Conservation (phyloP, 2,329 filamentous ascomycete genomes). For the Neospermospora avenae region DNA sequence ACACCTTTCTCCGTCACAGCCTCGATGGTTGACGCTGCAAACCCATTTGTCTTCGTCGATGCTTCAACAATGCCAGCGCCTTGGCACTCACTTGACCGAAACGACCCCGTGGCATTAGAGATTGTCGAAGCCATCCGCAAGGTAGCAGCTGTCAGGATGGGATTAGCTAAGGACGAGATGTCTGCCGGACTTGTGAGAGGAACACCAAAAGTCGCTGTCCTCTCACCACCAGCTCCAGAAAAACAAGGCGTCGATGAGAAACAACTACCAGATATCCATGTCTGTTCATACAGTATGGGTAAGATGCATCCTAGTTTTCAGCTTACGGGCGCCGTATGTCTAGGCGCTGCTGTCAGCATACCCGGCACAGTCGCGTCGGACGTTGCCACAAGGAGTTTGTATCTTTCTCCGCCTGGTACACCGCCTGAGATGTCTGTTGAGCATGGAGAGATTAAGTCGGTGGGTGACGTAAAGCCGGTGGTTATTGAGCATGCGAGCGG, state of each 20-base stretch:
- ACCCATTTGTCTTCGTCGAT: conserved; percentile 50
- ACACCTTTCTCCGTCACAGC: conserved; percentile 34
- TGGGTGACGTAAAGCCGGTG: conserved; percentile 3
- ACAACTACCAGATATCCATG: conserved; percentile 39
- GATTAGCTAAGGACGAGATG: conserved; percentile 43
- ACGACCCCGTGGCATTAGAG: conserved; percentile 30
- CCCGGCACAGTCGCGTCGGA: conserved; percentile 39
- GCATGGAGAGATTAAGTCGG: not conserved
- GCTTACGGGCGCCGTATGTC: conserved; percentile 48
- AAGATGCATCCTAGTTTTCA: conserved; percentile 50
- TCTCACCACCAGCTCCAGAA: conserved; percentile 35
- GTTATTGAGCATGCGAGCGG: conserved; percentile 34
- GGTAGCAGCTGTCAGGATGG: conserved; percentile 55
- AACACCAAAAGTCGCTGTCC: conserved; percentile 55
- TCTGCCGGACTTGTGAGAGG: conserved; percentile 35
- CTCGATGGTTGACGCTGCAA: conserved; percentile 39
- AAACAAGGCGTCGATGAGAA: not conserved
- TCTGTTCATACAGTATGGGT: conserved; percentile 48
- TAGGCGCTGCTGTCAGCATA: conserved; percentile 44
- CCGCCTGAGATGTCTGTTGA: not conserved
- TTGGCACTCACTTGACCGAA: conserved; percentile 40
- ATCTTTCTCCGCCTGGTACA: not conserved
- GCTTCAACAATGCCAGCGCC: conserved; percentile 43
- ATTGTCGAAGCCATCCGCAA: conserved; percentile 50
- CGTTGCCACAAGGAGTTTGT: not conserved